Percentiles rank a stretch among this genome's conserved stretches.
phyloP scores from a whole-genome alignment of 1,284 basidiomycete genomes.

The Vanrija sp. region DNA sequence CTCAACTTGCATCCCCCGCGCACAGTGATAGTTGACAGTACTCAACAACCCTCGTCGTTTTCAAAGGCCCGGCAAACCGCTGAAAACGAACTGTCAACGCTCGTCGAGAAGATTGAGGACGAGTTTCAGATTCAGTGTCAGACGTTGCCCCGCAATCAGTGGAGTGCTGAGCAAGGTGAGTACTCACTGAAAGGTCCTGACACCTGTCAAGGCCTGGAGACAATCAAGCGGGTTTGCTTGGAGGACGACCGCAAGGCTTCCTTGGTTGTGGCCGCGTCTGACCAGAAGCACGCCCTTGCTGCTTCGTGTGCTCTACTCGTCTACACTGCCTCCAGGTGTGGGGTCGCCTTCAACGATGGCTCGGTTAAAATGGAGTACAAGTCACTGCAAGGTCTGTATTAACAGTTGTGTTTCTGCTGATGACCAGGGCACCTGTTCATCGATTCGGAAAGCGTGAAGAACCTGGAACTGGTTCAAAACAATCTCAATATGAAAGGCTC shows the following conservation, averaged over 20 bases:
- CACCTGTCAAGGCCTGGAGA: slow-evolving; percentile 58
- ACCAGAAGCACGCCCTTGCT: slow-evolving; percentile 84
- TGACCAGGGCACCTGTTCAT: slow-evolving; percentile 80
- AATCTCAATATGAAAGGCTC: slow-evolving; percentile 60
- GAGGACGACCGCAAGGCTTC: slow-evolving; percentile 72
- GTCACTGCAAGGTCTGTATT: slow-evolving; percentile 58
- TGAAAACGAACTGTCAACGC: slow-evolving; percentile 38
- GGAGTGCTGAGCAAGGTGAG: slow-evolving; percentile 66
- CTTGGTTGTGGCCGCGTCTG: slow-evolving; percentile 66
- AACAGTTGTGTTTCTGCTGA: neutral
- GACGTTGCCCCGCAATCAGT: slow-evolving; percentile 68
- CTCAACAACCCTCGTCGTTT: slow-evolving; percentile 48
- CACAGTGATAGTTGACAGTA: slow-evolving; percentile 72
- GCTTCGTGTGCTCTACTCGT: slow-evolving; percentile 81
- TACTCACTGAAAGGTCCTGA: neutral
- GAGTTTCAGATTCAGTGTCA: slow-evolving; percentile 68
- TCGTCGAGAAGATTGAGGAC: slow-evolving; percentile 69
- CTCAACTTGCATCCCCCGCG: slow-evolving; percentile 70
- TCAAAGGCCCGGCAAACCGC: neutral
- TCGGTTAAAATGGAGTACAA: slow-evolving; percentile 77
- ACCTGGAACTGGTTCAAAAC: slow-evolving; percentile 82
- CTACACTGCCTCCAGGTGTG: slow-evolving; percentile 63
- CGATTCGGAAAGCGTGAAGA: slow-evolving; percentile 76
- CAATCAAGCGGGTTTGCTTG: slow-evolving; percentile 68
- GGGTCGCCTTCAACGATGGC: slow-evolving; percentile 63